Evolutionary conservation across 371 early-diverging fungal genomes (phyloP).

Genomic region (Coemansia sp.): DNA sequence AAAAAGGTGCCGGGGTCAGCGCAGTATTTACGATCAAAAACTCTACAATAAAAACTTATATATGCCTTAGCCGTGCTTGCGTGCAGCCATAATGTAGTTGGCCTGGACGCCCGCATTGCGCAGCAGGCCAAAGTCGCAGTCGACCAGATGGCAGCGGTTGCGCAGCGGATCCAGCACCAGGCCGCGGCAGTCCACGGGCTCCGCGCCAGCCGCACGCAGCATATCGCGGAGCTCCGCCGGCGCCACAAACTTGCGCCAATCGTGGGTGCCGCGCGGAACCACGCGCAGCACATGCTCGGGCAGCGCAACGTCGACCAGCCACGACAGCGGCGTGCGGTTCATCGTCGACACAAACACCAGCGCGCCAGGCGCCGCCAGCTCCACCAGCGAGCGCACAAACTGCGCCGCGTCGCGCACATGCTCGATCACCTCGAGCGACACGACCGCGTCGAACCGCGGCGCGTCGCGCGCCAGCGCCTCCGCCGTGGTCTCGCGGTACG

Average conservation of each 20-base stretch:
- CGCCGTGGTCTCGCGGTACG: conserved; percentile 61
- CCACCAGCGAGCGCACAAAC: conserved; percentile 68
- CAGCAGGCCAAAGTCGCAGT: conserved; percentile 12
- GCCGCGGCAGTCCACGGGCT: conserved; percentile 31
- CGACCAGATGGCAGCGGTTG: conserved; percentile 27
- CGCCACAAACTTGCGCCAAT: conserved; percentile 78
- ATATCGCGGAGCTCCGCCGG: conserved; percentile 57
- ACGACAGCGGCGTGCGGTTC: conserved; percentile 77
- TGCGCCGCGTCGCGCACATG: conserved; percentile 77
- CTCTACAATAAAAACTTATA: no score
- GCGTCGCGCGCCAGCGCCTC: conserved; percentile 56
- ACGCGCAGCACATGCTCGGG: conserved; percentile 80
- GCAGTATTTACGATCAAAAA: no score
- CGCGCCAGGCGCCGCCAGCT: conserved; percentile 71
- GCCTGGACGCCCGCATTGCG: conserved; percentile 40
- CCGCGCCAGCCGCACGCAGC: conserved; percentile 16
- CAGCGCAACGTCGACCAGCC: conserved; percentile 72
- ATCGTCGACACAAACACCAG: conserved; percentile 87
- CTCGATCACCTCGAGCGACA: conserved; percentile 89
- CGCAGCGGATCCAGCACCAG: conserved; percentile 31
- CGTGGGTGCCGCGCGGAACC: conserved; percentile 89
- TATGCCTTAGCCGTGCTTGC: conserved; percentile 20
- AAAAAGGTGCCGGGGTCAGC: no score
- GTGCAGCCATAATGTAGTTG: conserved; percentile 46
- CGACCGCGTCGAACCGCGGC: conserved; percentile 73